These are phyloP conservation scores for Fusarium buharicum DNA, from an alignment of 2,329 filamentous ascomycete genomes.

Conservation along the genomic window DNA sequence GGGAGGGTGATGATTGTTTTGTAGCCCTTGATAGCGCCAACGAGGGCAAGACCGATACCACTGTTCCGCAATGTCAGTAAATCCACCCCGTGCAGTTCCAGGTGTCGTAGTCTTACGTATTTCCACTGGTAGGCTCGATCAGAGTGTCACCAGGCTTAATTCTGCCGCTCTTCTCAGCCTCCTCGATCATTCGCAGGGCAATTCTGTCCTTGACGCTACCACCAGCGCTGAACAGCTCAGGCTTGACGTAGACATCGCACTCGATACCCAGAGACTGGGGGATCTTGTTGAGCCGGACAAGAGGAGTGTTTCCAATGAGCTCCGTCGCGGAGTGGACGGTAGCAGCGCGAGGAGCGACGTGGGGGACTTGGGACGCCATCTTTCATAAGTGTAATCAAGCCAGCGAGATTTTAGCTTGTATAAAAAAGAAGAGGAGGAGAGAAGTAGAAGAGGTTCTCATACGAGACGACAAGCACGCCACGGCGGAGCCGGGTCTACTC, in stretches of 20 bases:
- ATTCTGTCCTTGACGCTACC: constrained; percentile 96
- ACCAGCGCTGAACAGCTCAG: constrained; percentile 93
- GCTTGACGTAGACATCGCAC: constrained; percentile 88
- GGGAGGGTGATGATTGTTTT: constrained; percentile 98
- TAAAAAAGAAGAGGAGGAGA: background rate
- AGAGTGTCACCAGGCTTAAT: constrained; percentile 98
- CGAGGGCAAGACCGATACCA: constrained; percentile 92
- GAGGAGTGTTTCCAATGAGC: constrained; percentile 95
- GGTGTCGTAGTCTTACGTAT: constrained; percentile 67
- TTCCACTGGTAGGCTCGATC: constrained; percentile 97
- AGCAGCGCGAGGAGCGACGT: constrained; percentile 48
- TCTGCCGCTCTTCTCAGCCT: constrained; percentile 87
- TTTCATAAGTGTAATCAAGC: constrained; percentile 4
- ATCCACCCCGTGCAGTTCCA: background rate
- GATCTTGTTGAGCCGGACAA: constrained; percentile 92
- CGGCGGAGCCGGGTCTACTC: constrained; percentile 41
- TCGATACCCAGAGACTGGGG: constrained; percentile 91
- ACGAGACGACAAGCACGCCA: constrained; percentile 42
- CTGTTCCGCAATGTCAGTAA: constrained; percentile 45
- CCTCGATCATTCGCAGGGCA: constrained; percentile 95
- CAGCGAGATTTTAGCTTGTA: background rate
- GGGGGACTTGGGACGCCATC: constrained; percentile 47
- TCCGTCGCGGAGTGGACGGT: constrained; percentile 75
- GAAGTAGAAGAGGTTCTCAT: constrained; percentile 20
- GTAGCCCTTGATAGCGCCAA: constrained; percentile 96